phyloP scores from a whole-genome alignment of 352 stramenopile species.

The Phytophthora capsici region DNA sequence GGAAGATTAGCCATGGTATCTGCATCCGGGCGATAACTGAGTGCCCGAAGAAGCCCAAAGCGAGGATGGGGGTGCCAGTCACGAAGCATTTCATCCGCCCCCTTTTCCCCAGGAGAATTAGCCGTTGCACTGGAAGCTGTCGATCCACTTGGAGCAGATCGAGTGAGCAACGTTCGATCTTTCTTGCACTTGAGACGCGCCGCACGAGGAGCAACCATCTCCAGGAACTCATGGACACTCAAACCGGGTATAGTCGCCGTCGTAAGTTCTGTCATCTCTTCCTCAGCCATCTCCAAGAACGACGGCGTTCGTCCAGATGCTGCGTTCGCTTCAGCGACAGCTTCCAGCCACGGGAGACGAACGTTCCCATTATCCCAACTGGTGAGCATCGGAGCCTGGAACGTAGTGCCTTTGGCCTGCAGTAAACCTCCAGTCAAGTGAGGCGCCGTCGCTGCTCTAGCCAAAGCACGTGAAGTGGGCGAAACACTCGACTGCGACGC shows the following conservation, averaged over 20 bases:
- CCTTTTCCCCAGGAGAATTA: constrained; percentile 11
- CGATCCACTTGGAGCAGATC: constrained; percentile 24
- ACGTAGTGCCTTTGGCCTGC: constrained; percentile 32
- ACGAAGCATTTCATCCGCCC: constrained; percentile 24
- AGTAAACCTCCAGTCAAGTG: constrained; percentile 17
- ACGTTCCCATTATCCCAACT: constrained; percentile 39
- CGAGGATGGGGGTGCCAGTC: constrained; percentile 62
- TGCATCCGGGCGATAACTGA: constrained; percentile 49
- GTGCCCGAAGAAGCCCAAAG: constrained; percentile 62
- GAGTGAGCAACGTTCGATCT: constrained; percentile 3
- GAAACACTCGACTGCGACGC: constrained; percentile 9
- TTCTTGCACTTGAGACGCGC: constrained; percentile 35
- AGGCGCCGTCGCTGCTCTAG: constrained; percentile 26
- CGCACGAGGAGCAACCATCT: constrained; percentile 50
- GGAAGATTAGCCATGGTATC: constrained; percentile 3
- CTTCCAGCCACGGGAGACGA: constrained; percentile 60
- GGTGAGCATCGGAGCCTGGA: constrained; percentile 52
- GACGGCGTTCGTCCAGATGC: constrained; percentile 18
- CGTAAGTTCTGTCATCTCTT: constrained; percentile 60
- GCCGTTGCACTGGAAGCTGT: background rate
- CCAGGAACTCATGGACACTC: constrained; percentile 48
- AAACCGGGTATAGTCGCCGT: constrained; percentile 50
- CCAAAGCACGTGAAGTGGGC: constrained; percentile 15
- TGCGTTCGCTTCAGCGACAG: constrained; percentile 17
- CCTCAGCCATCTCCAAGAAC: constrained; percentile 57